Percentiles rank a stretch among this genome's conserved stretches.
Evolutionary conservation across 2,329 filamentous ascomycete genomes (phyloP).

Genomic region (Trichoderma koningii): DNA sequence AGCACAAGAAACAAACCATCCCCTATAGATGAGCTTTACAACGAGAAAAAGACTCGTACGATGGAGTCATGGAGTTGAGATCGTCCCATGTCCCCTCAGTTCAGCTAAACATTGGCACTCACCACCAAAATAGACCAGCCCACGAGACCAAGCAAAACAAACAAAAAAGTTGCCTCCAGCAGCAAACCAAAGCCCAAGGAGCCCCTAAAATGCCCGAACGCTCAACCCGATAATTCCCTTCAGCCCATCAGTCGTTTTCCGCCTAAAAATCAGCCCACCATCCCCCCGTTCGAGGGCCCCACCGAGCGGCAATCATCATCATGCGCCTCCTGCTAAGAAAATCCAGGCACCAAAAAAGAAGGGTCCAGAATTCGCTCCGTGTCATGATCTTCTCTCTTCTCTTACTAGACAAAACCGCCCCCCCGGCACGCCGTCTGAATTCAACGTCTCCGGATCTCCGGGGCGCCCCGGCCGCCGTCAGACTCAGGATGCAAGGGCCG

Average conservation of each 20-base stretch:
- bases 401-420: neutral
- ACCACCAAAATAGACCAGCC: too few species aligned
- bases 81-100: too few species aligned
- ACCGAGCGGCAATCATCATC: neutral
- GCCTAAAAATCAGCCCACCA: slow-evolving; percentile 2
- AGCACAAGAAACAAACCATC: too few species aligned
- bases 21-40: too few species aligned
- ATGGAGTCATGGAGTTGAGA: too few species aligned
- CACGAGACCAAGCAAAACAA: too few species aligned
- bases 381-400: neutral
- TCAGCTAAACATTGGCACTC: too few species aligned
- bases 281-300: neutral
- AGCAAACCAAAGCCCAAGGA: neutral
- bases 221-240: neutral
- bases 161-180: too few species aligned
- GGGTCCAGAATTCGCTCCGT: neutral
- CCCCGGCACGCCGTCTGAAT: slow-evolving; percentile 2
- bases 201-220: neutral
- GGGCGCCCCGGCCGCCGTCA: neutral
- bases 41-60: too few species aligned
- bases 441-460: slow-evolving; percentile 26
- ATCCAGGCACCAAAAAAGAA: neutral
- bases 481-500: neutral
- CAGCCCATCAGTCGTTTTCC: neutral
- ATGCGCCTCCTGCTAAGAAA: neutral